Evolutionary conservation across 75 land plant genomes (phyloP), one percentile per base, ranked within the genome.

Genomic region (Selaginella moellendorffii): DNA sequence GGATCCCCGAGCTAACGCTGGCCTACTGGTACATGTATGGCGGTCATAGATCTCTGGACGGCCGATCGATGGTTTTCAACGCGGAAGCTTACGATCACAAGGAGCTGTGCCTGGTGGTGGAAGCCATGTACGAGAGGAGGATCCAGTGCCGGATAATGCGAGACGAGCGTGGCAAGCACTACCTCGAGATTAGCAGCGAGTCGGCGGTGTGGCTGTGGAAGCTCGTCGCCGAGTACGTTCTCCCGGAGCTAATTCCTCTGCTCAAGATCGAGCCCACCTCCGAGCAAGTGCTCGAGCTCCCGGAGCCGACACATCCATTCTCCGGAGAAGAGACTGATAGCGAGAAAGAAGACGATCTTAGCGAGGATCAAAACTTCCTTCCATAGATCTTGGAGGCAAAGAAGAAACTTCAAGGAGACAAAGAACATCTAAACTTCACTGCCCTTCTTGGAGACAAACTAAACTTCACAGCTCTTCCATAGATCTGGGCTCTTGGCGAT

Each of bases 21-120:
- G 97, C 95, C 18, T 88, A 88, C 64, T 92, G 97, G 97, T 92
- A 81, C 67, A 88, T 92, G 95, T 85, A 88, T 71, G 90, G 90
- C 26, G 97, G n/a, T n/a, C 89, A 71, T 24, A 85, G 76, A 65
- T 75, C 68, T 29, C 53, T 63, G 30, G 67, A 69, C 1, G 71
- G 81, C 21, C 88, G 90, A 42, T 88, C 82, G 69, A 78, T 85
- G 21, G 17, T 88, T 68, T 65, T 92, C 67, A 88, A 81, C 66
- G 73, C 82, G 19, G 79, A 68, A 22, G 76, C 75, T 30, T 82
- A 68, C 31, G 73, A 63, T 19, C 61, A 26, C 1, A 83, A 92
- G 62, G 87, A 82, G 62, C 67, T 83, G 30, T 76, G 71, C 52
- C 81, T 79, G 65, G 68, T 92, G 25, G 70, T 72, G 12, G 80